Evolutionary conservation across 108 stramenopile species (phyloP), one percentile per base, ranked within the genome.

Genomic region (Pseudonitzschia multiseries): DNA sequence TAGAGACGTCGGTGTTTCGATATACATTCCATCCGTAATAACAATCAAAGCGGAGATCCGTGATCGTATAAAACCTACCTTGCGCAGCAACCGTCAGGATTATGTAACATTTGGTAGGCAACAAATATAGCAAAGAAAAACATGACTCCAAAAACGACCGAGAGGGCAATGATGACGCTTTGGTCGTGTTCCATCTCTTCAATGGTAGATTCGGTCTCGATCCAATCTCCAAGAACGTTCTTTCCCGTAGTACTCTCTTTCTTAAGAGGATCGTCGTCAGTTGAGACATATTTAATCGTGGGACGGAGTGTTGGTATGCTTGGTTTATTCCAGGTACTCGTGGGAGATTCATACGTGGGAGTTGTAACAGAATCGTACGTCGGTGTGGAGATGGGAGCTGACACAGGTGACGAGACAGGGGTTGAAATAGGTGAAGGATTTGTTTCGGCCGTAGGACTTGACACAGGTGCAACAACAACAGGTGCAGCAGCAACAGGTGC

Each of bases 81-180:
- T 42, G 88, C 83, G 65, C 86, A 91, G 57, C 85, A 81, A 43
- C 90, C 90, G 72, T 87, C 77, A 27, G 90, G 90, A 81, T 91
- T 91, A 43, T 91, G 81, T 59, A 88, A 77, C 82, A 87, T 84
- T 79, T 91, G 90, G 56, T 89, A 85, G 0, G 90, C 90, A 2
- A 86, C 84, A 50, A 80, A 78, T 14, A 91, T 75, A 52, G 84
- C 70, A 54, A 89, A 72, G 32, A 87, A 64, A 31, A 91, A 68
- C 10, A 83, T 77, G 36, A 85, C 75, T 22, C 78, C 79, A 51
- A 79, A 75, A 22, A 57, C 53, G 24, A 69, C 57, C 9, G 61
- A 51, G 27, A 83, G 40, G 22, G 74, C 78, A 71, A 83, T 79
- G 26, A 76, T 18, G 29, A 79, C 82, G 33, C 63, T 79, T 65